Percentiles rank a stretch among this genome's conserved stretches.
Conservation (phyloP, 805 yeast genomes). For the Cyberlindnera bimundalis region DNA sequence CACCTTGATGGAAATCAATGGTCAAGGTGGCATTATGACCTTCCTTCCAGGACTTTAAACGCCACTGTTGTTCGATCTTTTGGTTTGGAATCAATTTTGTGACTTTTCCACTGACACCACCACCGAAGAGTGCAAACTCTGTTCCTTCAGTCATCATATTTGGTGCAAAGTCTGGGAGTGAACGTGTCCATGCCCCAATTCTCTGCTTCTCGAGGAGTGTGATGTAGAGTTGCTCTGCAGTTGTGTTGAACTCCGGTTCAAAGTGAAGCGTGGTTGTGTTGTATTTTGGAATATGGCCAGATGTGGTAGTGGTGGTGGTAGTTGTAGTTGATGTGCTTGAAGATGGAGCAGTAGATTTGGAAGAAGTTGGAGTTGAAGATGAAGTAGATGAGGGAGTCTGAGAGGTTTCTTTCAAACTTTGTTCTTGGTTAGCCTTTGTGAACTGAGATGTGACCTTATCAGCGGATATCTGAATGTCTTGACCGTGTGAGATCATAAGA, state of each 20-base stretch:
- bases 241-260: constrained; percentile 78
- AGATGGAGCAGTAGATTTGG: constrained; percentile 2
- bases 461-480: constrained; percentile 81
- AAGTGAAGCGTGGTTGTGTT: constrained; percentile 79
- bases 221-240: constrained; percentile 79
- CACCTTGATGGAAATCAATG: constrained; percentile 69
- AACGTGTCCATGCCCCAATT: constrained; percentile 88
- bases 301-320: constrained; percentile 13
- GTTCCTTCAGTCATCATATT: constrained; percentile 46
- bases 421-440: constrained; percentile 48
- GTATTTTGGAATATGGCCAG: constrained; percentile 49
- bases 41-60: constrained; percentile 83
- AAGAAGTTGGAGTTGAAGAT: constrained; percentile 14
- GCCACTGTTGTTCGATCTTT: constrained; percentile 74
- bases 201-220: constrained; percentile 75
- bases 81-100: constrained; percentile 54
- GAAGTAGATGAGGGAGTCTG: constrained; percentile 6
- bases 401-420: constrained; percentile 1
- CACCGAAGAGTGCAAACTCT: constrained; percentile 74
- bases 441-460: constrained; percentile 56
- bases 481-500: constrained; percentile 70
- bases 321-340: constrained; percentile 13
- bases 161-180: constrained; percentile 55
- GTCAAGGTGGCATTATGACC: constrained; percentile 73
- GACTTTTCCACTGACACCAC: constrained; percentile 75